Base-by-base conservation (phyloP, 2,329 filamentous ascomycete species). In the Colletotrichum sp. region DNA sequence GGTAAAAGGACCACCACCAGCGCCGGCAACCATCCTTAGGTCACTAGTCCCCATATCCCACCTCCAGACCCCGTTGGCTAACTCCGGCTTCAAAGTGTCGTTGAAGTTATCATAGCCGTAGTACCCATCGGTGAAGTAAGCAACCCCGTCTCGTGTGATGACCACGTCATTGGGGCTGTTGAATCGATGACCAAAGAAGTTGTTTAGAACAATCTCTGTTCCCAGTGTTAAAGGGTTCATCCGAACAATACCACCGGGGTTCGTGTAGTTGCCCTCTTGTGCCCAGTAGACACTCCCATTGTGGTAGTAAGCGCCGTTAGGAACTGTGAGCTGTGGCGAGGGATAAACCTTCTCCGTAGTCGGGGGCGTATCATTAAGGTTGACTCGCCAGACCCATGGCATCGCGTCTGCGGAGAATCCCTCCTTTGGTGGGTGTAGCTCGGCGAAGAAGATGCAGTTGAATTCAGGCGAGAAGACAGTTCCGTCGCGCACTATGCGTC, bases 141-240 rank as follows among this genome's bases (percentile, higher is more conserved):
- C 77, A 9, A 79, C 72, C 8, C 72, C 61, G 16, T 77, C 68
- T 2, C 61, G 52, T 2, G 72, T 78, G 32, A 78, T 79, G 2
- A 78, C 75, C 2, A 79, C 63, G 12, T 79, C 77, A 11, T 79
- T 79, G 11, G 77, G 75, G 39, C 78, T 79, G 64, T 79, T 79
- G 64, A 79, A 79, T 4, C 78, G 77, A 32, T 78, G 77, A 2
- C 78, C 71, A 13, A 75, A 77, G 29, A 66, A 79, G 57, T 79
- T 78, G 27, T 79, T 74, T 0, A 78, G 71, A 12, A 79, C 74
- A 7, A 76, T 66, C 27, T 79, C 69, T 4, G 77, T 79, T 59
- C 66, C 12, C 5, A 79, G 49, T 4, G 57, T 77, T 0, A 76
- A 2, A 3, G 77, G 77, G n/a, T 79, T 34, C 77, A 79, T 79